These are phyloP conservation scores for Ilex aquifolium DNA, from an alignment of 257 asterid species.

Conservation along the genomic window DNA sequence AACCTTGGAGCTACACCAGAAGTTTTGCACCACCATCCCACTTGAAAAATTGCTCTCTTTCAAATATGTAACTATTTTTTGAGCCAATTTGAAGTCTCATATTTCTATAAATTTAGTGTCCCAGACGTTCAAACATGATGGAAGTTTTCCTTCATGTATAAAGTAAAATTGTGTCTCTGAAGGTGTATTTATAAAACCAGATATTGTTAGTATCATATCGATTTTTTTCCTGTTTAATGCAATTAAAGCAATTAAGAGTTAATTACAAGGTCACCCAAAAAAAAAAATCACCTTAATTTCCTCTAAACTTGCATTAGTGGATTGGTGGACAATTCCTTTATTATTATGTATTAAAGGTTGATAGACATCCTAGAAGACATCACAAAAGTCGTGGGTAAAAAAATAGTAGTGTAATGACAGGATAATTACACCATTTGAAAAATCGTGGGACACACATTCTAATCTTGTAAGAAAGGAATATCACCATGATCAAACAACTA, in stretches of 20 bases:
- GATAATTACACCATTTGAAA: background rate
- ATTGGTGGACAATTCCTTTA: constrained; percentile 74
- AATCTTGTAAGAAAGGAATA: no score
- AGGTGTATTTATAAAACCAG: no score
- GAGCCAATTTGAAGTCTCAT: constrained; percentile 5
- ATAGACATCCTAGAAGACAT: constrained; percentile 96
- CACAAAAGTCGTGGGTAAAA: constrained; percentile 74
- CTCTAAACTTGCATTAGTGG: constrained; percentile 40
- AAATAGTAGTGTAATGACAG: constrained; percentile 6
- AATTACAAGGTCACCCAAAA: constrained; percentile 5
- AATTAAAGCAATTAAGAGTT: background rate
- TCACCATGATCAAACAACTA: background rate
- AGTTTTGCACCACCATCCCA: background rate
- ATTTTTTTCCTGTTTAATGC: constrained; percentile 1
- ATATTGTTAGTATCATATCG: no score
- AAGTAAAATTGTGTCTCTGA: no score
- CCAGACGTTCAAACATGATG: no score
- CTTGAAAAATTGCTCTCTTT: background rate
- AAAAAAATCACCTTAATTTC: constrained; percentile 53
- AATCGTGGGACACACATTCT: background rate
- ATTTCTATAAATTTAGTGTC: no score
- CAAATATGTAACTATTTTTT: constrained; percentile 6
- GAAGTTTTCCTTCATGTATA: background rate
- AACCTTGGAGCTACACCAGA: constrained; percentile 8
- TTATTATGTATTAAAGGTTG: constrained; percentile 83